Evolutionary conservation across 2,329 filamentous ascomycete genomes (phyloP).

Genomic region (Neoascochyta sp.): DNA sequence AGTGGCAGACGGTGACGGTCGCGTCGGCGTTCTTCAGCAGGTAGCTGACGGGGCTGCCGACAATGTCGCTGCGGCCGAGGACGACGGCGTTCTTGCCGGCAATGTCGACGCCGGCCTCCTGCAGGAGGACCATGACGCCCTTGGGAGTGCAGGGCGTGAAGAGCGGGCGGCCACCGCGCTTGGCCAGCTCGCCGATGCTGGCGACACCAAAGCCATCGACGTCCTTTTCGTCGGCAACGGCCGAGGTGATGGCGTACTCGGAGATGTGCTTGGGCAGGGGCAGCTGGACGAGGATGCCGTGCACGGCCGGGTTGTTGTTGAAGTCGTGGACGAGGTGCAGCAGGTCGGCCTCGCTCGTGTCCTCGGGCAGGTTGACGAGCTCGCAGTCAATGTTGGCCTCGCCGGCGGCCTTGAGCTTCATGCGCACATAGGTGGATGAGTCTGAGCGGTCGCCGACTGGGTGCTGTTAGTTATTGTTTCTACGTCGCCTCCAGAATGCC

Average conservation of each 20-base stretch:
- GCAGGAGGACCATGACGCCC: slow-evolving; percentile 88
- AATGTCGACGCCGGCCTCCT: slow-evolving; percentile 77
- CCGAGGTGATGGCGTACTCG: slow-evolving; percentile 85
- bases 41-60: slow-evolving; percentile 94
- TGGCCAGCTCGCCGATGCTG: slow-evolving; percentile 96
- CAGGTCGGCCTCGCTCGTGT: slow-evolving; percentile 79
- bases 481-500: background rate
- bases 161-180: slow-evolving; percentile 82
- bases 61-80: slow-evolving; percentile 91
- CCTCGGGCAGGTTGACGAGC: slow-evolving; percentile 76
- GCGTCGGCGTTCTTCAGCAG: slow-evolving; percentile 92
- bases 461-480: slow-evolving; percentile 6
- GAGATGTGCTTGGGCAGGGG: slow-evolving; percentile 86
- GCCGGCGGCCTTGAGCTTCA: slow-evolving; percentile 96
- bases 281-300: slow-evolving; percentile 91
- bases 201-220: slow-evolving; percentile 92
- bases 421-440: slow-evolving; percentile 97
- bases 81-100: slow-evolving; percentile 92
- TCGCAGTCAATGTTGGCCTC: slow-evolving; percentile 93
- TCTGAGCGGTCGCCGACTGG: slow-evolving; percentile 88
- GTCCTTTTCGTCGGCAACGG: slow-evolving; percentile 90
- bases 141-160: slow-evolving; percentile 96
- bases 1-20: slow-evolving; percentile 95
- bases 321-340: slow-evolving; percentile 74
- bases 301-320: slow-evolving; percentile 82